Evolutionary conservation across 2,329 filamentous ascomycete genomes (phyloP).

Genomic region (Colletotrichum musicola): DNA sequence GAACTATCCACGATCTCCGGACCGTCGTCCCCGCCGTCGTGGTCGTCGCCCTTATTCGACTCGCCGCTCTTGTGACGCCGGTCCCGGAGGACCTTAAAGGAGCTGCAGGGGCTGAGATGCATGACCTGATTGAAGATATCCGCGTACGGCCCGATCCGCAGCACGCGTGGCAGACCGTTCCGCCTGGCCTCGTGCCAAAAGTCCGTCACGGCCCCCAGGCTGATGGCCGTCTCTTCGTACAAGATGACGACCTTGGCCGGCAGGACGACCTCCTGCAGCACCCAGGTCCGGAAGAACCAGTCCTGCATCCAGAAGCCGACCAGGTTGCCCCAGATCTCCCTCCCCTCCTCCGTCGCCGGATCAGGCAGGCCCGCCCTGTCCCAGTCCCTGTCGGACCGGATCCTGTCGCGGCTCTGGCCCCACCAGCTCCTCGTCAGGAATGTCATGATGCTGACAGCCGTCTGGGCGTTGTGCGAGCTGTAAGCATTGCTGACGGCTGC

Average conservation of each 20-base stretch:
- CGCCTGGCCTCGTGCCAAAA: constrained; percentile 18
- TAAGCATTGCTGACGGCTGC: neutral
- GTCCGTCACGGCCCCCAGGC: constrained; percentile 18
- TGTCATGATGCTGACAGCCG: constrained; percentile 29
- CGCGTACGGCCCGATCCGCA: constrained; percentile 16
- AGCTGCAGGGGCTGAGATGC: constrained; percentile 15
- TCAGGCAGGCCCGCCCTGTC: constrained; percentile 5
- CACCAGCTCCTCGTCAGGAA: constrained; percentile 18
- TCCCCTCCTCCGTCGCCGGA: neutral
- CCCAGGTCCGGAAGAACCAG: constrained; percentile 33
- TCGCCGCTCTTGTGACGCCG: neutral
- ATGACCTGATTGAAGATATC: constrained; percentile 18
- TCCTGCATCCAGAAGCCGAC: constrained; percentile 22
- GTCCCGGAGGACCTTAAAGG: constrained; percentile 16
- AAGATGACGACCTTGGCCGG: constrained; percentile 21
- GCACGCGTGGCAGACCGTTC: constrained; percentile 1
- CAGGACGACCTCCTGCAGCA: constrained; percentile 29
- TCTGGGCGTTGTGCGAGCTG: neutral
- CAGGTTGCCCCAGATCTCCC: constrained; percentile 3
- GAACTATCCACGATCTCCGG: too few species aligned
- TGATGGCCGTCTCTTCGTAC: constrained; percentile 9
- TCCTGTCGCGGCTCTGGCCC: neutral
- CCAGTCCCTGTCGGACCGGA: constrained; percentile 18
- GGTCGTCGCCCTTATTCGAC: neutral
- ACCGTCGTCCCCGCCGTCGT: neutral